Evolutionary conservation across 441 rosid species (phyloP).

Genomic region (Adansonia gregorii): DNA sequence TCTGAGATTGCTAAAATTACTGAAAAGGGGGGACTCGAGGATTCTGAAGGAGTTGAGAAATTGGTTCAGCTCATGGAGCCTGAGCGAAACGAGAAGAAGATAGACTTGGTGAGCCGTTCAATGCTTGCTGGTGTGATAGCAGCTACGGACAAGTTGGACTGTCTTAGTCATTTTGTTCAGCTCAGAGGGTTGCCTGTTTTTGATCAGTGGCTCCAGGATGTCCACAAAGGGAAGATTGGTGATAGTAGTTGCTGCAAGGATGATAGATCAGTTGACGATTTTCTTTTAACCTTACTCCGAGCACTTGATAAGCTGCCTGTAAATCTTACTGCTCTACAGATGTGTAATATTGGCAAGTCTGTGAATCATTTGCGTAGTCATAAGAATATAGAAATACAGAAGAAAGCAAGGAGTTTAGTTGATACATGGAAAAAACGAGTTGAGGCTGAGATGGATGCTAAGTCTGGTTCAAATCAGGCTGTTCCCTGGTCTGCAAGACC

Average conservation of each 20-base stretch:
- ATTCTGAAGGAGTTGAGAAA: conserved; percentile 76
- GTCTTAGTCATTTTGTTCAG: conserved; percentile 82
- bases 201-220: conserved; percentile 98
- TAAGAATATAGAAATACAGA: conserved; percentile 84
- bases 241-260: conserved; percentile 71
- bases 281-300: conserved; percentile 73
- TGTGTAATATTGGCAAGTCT: conserved; percentile 93
- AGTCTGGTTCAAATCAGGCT: conserved; percentile 64
- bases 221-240: conserved; percentile 86
- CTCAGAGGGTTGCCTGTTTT: conserved; percentile 82
- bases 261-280: conserved; percentile 79
- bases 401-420: conserved; percentile 88
- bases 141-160: conserved; percentile 80
- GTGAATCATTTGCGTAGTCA: conserved; percentile 87
- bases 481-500: conserved; percentile 68
- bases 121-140: conserved; percentile 82
- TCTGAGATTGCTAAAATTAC: conserved; percentile 78
- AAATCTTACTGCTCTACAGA: conserved; percentile 87
- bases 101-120: conserved; percentile 74
- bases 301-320: conserved; percentile 95
- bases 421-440: conserved; percentile 99
- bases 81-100: conserved; percentile 61
- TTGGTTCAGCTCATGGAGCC: conserved; percentile 80
- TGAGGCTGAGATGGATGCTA: conserved; percentile 95
- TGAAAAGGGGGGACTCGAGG: conserved; percentile 81